Evolutionary conservation across 352 stramenopile species (phyloP).

Genomic region (Phytopythium delawarense): DNA sequence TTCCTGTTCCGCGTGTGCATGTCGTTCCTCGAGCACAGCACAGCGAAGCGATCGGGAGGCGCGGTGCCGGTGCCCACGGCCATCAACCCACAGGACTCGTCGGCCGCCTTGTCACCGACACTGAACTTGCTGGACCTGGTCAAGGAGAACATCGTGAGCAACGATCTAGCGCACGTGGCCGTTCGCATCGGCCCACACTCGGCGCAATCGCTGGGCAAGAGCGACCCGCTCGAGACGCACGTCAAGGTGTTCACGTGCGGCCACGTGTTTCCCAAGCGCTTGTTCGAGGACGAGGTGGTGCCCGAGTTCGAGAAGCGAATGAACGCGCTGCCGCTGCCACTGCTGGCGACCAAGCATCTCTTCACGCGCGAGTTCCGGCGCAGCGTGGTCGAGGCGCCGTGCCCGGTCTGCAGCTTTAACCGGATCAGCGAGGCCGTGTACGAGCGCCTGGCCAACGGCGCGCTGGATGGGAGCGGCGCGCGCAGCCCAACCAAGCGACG

Average conservation of each 20-base stretch:
- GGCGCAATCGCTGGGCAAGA: slow-evolving; percentile 65
- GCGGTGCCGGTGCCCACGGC: not conserved
- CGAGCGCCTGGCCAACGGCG: slow-evolving; percentile 16
- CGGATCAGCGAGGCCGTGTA: slow-evolving; percentile 64
- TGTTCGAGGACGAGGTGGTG: slow-evolving; percentile 84
- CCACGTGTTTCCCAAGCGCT: slow-evolving; percentile 79
- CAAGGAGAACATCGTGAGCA: slow-evolving; percentile 73
- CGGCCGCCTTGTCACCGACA: slow-evolving; percentile 11
- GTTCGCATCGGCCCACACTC: slow-evolving; percentile 64
- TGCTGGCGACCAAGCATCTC: slow-evolving; percentile 63
- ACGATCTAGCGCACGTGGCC: slow-evolving; percentile 45
- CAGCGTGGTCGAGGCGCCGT: slow-evolving; percentile 60
- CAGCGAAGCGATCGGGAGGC: slow-evolving; percentile 2
- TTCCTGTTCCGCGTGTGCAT: slow-evolving; percentile 79
- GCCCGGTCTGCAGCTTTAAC: slow-evolving; percentile 79
- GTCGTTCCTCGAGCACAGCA: slow-evolving; percentile 43
- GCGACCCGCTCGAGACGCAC: slow-evolving; percentile 82
- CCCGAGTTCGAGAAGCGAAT: slow-evolving; percentile 81
- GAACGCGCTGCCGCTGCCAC: slow-evolving; percentile 45
- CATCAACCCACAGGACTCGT: slow-evolving; percentile 7
- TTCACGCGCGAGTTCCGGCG: slow-evolving; percentile 66
- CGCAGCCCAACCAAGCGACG: not conserved
- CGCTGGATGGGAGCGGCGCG: slow-evolving; percentile 1
- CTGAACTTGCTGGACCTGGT: slow-evolving; percentile 53
- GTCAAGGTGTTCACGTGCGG: slow-evolving; percentile 83